Evolutionary conservation across 2,329 filamentous ascomycete genomes (phyloP).

Genomic region (Zymoseptoria brevis): DNA sequence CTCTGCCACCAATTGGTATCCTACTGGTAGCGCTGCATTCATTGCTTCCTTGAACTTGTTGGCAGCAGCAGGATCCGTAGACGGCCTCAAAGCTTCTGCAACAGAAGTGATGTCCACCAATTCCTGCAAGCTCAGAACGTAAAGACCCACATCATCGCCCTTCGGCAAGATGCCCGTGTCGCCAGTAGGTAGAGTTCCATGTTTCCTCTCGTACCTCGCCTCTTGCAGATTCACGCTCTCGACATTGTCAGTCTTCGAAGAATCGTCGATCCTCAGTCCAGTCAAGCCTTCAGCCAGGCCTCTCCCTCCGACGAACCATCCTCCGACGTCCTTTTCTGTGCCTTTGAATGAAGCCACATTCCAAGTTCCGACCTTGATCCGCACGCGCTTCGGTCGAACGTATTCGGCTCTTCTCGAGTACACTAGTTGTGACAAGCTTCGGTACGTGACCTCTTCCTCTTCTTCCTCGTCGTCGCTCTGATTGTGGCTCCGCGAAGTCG

Average conservation of each 20-base stretch:
- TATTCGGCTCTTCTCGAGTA: conserved; percentile 72
- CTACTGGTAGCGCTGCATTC: conserved; percentile 62
- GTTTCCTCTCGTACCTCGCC: conserved; percentile 35
- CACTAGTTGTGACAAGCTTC: conserved; percentile 49
- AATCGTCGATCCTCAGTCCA: conserved; percentile 36
- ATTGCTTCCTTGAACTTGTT: conserved; percentile 76
- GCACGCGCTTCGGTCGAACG: conserved; percentile 62
- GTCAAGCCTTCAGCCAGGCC: conserved; percentile 59
- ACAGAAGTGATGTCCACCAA: conserved; percentile 78
- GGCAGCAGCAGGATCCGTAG: conserved; percentile 62
- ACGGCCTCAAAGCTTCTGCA: conserved; percentile 68
- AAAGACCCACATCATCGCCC: conserved; percentile 70
- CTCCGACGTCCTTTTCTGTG: conserved; percentile 77
- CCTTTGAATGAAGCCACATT: conserved; percentile 82
- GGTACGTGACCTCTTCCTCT: conserved; percentile 13
- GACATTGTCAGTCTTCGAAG: conserved; percentile 12
- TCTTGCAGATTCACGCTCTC: conserved; percentile 45
- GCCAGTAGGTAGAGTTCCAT: conserved; percentile 37
- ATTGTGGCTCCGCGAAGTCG: conserved; percentile 18
- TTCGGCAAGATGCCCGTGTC: conserved; percentile 45
- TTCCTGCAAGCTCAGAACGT: conserved; percentile 85
- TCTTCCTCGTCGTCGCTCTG: conserved; percentile 12
- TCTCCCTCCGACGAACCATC: conserved; percentile 78
- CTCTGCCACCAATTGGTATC: conserved; percentile 68
- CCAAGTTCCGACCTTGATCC: conserved; percentile 89